These are phyloP conservation scores for Nicotiana tomentosiformis DNA, from an alignment of 257 asterid species.

Conservation along the genomic window DNA sequence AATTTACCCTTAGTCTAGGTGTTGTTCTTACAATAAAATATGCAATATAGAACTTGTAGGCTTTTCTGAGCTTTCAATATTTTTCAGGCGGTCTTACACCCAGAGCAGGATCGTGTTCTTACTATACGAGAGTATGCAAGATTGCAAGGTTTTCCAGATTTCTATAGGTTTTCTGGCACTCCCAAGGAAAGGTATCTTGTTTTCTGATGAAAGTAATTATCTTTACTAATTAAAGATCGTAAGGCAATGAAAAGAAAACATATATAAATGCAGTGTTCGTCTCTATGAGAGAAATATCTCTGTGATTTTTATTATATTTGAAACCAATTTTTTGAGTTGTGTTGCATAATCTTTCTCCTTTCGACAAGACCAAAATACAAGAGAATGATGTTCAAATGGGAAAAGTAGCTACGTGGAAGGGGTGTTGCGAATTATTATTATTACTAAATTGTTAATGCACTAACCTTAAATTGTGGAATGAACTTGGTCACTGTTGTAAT, in stretches of 20 bases:
- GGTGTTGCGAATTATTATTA: background rate
- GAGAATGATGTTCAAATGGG: background rate
- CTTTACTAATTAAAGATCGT: background rate
- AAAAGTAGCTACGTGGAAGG: background rate
- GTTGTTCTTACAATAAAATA: background rate
- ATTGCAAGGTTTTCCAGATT: slow-evolving; percentile 88
- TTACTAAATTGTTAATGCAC: background rate
- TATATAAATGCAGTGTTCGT: background rate
- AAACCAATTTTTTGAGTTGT: background rate
- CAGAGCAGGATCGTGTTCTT: slow-evolving; percentile 78
- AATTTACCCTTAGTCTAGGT: background rate
- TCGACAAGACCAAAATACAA: background rate
- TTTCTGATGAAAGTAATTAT: background rate
- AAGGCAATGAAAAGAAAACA: background rate
- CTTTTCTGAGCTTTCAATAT: background rate
- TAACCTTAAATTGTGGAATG: background rate
- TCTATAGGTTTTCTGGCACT: slow-evolving; percentile 62
- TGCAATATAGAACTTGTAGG: background rate
- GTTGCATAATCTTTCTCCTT: background rate
- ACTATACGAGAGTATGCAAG: slow-evolving; percentile 79
- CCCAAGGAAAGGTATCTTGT: slow-evolving; percentile 38
- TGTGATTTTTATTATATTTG: background rate
- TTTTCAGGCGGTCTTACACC: slow-evolving; percentile 55
- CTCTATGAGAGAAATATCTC: background rate
- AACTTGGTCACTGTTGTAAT: background rate